Percentiles rank a stretch among this genome's conserved stretches.
These are phyloP conservation scores for Avicennia marina DNA, from an alignment of 257 asterid species.

Conservation along the genomic window DNA sequence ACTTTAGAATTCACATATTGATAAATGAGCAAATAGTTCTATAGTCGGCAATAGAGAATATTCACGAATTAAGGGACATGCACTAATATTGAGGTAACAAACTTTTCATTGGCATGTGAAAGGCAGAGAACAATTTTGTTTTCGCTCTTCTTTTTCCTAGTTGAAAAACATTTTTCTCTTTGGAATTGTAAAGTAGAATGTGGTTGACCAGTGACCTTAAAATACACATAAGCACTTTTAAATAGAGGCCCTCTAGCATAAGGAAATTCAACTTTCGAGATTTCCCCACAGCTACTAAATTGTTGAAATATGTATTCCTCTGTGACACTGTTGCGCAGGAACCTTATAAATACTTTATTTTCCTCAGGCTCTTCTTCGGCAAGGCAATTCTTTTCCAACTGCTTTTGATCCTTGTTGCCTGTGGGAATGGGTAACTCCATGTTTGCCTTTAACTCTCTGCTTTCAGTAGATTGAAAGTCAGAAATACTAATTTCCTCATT, in stretches of 20 bases:
- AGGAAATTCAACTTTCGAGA: slow-evolving; percentile 31
- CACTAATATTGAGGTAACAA: background rate
- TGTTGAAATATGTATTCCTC: background rate
- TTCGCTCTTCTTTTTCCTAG: background rate
- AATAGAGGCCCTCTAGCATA: slow-evolving; percentile 13
- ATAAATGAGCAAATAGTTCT: background rate
- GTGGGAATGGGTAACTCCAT: slow-evolving; percentile 16
- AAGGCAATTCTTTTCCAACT: slow-evolving; percentile 9
- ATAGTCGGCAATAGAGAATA: background rate
- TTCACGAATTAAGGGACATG: background rate
- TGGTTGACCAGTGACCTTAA: slow-evolving; percentile 37
- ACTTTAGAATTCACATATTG: background rate
- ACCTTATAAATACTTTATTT: slow-evolving; percentile 38
- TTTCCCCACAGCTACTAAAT: slow-evolving; percentile 35
- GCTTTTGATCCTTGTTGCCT: slow-evolving; percentile 19
- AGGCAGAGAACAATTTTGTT: background rate
- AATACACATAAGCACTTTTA: slow-evolving; percentile 36
- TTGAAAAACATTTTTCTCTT: background rate
- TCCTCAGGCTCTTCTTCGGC: slow-evolving; percentile 18
- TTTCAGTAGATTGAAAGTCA: slow-evolving; percentile 1
- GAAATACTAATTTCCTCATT: slow-evolving; percentile 18
- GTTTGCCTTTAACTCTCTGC: slow-evolving; percentile 13
- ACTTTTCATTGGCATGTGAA: background rate
- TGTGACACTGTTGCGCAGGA: slow-evolving; percentile 7
- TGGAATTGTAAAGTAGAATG: background rate